Evolutionary conservation across 345 rosid genomes (phyloP), one percentile per base, ranked within the genome.

Genomic region (Brassica juncea): DNA sequence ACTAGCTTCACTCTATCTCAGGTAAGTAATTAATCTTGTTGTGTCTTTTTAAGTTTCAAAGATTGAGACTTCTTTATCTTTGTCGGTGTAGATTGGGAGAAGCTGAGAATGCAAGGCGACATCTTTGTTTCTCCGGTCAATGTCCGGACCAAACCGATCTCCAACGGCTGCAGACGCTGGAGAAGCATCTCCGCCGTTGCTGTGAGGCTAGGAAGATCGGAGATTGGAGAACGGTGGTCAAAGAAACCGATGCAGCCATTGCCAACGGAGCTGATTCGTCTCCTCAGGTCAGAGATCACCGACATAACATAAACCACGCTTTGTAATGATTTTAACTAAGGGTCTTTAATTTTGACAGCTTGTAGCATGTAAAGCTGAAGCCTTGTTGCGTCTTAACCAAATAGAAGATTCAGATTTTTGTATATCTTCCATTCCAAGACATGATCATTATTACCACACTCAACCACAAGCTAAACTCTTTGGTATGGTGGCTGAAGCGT

Each of bases 331-430:
- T 35, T 35, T 19, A 19, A n/a, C n/a, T n/a, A n/a, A n/a, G n/a
- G n/a, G n/a, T n/a, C n/a, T n/a, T n/a, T n/a, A n/a, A n/a, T n/a
- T 55, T 83, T 70, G 6, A 68, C 94, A 94, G 99, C 89, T 92
- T 70, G 54, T 89, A 80, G 94, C 94, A 76, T 89, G 94, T 83
- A 94, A 89, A 84, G 94, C 89, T 3, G 99, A 94, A 84, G 99
- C 97, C 57, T 77, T 84, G 83, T 80, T 92, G 77, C 94, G 88
- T 89, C 97, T 92, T 60, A 90, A 91, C 76, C 87, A 84, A 70
- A 83, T 90, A 11, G 89, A 86, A 61, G 97, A 92, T 59, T 92
- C 96, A 1, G 94, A 91, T 47, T 85, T 77, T 63, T 86, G 84
- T 81, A 35, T 89, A 30, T 88, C 89, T 44, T 82, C 66, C 73